Evolutionary conservation across 208 protist genomes (phyloP).

Genomic region (Crithidia brevicula): DNA sequence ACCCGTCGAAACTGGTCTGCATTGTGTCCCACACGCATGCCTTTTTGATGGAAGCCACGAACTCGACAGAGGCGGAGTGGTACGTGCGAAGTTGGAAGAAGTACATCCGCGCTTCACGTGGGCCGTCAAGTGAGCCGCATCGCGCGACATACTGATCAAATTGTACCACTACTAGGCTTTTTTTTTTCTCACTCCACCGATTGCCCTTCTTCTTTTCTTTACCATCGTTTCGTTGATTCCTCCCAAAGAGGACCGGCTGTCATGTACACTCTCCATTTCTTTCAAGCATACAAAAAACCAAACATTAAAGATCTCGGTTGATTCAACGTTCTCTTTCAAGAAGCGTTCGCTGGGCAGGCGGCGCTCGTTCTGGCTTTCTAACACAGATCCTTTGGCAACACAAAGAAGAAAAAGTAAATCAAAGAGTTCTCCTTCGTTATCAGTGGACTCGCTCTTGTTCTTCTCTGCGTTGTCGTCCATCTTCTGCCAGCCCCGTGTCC

Average conservation of each 20-base stretch:
- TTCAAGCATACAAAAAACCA: neutral
- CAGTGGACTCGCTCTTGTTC: no score
- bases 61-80: constrained; percentile 36
- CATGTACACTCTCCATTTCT: no score
- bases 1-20: constrained; percentile 45
- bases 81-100: constrained; percentile 38
- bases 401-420: no score
- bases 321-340: no score
- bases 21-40: constrained; percentile 54
- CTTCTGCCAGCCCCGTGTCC: no score
- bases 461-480: no score
- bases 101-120: constrained; percentile 13
- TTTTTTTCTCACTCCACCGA: neutral
- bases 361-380: no score
- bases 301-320: neutral
- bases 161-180: constrained; percentile 8
- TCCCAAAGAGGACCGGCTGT: no score
- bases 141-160: neutral
- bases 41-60: constrained; percentile 56
- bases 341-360: no score
- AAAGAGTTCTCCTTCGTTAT: no score
- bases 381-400: no score
- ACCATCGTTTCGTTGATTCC: neutral
- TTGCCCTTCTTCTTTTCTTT: neutral
- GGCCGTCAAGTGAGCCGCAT: neutral